Base-by-base conservation (phyloP, 345 rosid species). In the Acer campestre region DNA sequence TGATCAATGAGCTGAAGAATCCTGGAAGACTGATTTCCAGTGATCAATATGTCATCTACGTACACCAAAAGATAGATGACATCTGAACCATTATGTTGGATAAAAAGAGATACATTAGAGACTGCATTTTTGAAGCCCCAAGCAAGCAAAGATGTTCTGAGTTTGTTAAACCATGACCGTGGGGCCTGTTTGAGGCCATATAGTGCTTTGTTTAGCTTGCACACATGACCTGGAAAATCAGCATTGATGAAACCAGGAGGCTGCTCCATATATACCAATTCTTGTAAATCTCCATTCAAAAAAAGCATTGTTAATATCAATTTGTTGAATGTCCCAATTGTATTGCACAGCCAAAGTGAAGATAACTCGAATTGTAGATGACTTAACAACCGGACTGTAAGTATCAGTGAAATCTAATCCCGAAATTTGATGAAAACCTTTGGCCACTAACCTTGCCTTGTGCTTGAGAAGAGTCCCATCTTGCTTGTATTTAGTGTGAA, bases 21-120 rank as follows among this genome's bases (percentile, higher is more conserved):
- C 1, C 8, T 0, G 1, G 46, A 42, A 7, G 46, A 7, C 0
- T 42, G 7, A 8, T 8, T 9, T 1, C 0, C 0, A 1, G 9
- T 42, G 10, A 8, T 42, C 10, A 42, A 0, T 7, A 40, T 40
- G 0, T 42, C 46, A 42, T 1, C 46, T 8, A 42, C 46, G 8
- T 42, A 42, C 0, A 42, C 2, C 0, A 42, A 11, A 2, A 42
- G 46, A 8, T 42, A 42, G 10, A 42, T 42, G 2, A 9, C 10
- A 7, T 1, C 7, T 42, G 10, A 1, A 1, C 46, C 9, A 7
- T 7, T 2, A 8, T 42, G 46, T 8, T 42, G 9, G 2, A 42
- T 42, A 0, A 42, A 42, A 0, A 42, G 2, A 7, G 46, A 42
- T 0, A 42, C 46, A 7, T 42, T 10, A 1, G 2, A 42, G 6